Base-by-base conservation (phyloP, 129 eudicot species). In the Lactuca sativa region DNA sequence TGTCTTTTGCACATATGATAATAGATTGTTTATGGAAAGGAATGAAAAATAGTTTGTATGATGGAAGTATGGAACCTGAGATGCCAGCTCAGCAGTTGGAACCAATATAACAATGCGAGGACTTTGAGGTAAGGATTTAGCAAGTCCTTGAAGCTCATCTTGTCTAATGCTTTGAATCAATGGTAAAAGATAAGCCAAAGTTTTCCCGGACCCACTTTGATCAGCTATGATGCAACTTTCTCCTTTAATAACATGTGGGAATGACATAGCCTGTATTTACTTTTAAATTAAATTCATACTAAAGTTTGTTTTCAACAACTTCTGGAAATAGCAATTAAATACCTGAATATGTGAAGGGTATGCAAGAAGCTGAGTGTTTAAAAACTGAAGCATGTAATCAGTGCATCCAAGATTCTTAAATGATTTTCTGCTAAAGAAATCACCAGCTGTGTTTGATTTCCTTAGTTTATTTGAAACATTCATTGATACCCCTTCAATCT, bases 171-270 rank as follows among this genome's bases (percentile, higher is more conserved):
- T 86, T 70, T 93, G 97, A 64, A 93, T 77, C 13, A 93, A 76
- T 48, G 98, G 98, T 40, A 86, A 57, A 56, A 93, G 90, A 78
- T 93, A 93, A 15, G 98, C 95, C 92, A 93, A 78, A 18, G 98
- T 93, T 85, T 93, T 93, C 61, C 98, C 98, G 62, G 98, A 93
- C 36, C 98, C 98, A 85, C 98, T 93, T 66, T 93, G 97, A 83
- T 93, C 98, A 67, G 98, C 90, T 59, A 93, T 85, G 70, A 93
- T 82, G 89, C 98, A 93, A 69, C 97, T 84, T 77, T 86, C 85
- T 70, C 89, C 91, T 13, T 71, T 77, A 6, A 76, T 44, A 70
- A 83, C 92, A 67, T 88, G 90, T 53, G 56, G 74, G 90, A 87
- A 89, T 81, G 98, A 80, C 97, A 86, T 85, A 12, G 97, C 95